phyloP scores from a whole-genome alignment of 2,329 filamentous ascomycete species.

The Diaporthe velutina region DNA sequence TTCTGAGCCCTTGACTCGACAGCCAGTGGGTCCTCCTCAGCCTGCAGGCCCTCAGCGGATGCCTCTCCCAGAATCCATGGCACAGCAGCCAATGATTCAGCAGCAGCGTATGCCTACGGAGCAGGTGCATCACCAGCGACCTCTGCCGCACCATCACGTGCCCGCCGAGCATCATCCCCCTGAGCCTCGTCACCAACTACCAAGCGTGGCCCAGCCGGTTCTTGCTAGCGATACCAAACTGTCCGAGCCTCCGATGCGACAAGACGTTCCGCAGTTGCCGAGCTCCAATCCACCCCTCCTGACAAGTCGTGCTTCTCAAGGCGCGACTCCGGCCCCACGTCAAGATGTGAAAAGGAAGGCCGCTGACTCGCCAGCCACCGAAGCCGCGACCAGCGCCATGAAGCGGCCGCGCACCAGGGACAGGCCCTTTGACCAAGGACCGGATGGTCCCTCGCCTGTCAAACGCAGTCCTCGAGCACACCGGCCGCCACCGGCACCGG shows the following conservation, averaged over 20 bases:
- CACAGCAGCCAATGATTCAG: constrained; percentile 16
- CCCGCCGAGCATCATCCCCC: background rate
- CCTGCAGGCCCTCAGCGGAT: constrained; percentile 15
- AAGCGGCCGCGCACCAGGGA: constrained; percentile 38
- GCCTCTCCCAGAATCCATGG: constrained; percentile 16
- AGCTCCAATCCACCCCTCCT: background rate
- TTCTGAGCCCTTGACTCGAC: constrained; percentile 9
- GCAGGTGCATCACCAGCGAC: background rate
- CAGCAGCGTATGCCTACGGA: constrained; percentile 23
- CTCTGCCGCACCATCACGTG: constrained; percentile 19
- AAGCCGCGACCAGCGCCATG: background rate
- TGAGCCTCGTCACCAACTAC: constrained; percentile 12
- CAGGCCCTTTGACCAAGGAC: background rate
- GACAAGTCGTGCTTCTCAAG: background rate
- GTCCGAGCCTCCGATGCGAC: background rate
- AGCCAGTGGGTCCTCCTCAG: background rate
- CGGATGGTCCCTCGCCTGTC: background rate
- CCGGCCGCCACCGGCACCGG: background rate
- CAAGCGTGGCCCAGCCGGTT: constrained; percentile 3
- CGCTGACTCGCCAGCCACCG: constrained; percentile 5
- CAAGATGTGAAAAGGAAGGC: constrained; percentile 38
- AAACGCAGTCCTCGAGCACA: constrained; percentile 15
- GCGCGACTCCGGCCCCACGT: background rate
- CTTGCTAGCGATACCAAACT: background rate
- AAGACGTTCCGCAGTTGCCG: background rate